These are phyloP conservation scores for Pseudonitzschia delicatissima DNA, from an alignment of 108 stramenopile genomes.

Conservation along the genomic window DNA sequence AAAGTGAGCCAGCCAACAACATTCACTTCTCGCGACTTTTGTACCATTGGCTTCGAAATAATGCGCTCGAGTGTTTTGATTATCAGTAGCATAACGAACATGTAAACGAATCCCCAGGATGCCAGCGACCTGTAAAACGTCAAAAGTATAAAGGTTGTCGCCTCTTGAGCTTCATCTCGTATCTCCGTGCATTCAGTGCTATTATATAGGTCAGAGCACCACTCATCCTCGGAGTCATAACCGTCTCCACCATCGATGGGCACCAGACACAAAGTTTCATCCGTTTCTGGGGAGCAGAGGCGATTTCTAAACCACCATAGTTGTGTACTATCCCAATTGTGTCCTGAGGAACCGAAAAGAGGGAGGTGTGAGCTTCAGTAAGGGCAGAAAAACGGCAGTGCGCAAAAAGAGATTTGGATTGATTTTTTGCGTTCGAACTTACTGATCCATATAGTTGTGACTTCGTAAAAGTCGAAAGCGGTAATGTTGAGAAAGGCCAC, in stretches of 20 bases:
- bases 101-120: slow-evolving; percentile 30
- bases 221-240: slow-evolving; percentile 42
- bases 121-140: slow-evolving; percentile 28
- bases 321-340: slow-evolving; percentile 1
- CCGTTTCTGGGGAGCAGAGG: slow-evolving; percentile 52
- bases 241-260: slow-evolving; percentile 50
- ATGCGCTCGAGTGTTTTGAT: slow-evolving; percentile 65
- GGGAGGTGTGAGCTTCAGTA: not conserved
- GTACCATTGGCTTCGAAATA: slow-evolving; percentile 77
- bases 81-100: slow-evolving; percentile 51
- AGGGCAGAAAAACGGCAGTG: not conserved
- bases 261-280: slow-evolving; percentile 46
- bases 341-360: not conserved
- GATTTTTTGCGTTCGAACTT: slow-evolving; percentile 19
- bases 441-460: slow-evolving; percentile 62
- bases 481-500: slow-evolving; percentile 38
- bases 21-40: slow-evolving; percentile 81
- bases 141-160: slow-evolving; percentile 27
- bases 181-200: slow-evolving; percentile 52
- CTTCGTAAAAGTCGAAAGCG: slow-evolving; percentile 56
- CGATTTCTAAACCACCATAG: slow-evolving; percentile 21
- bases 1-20: slow-evolving; percentile 75
- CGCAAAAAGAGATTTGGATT: not conserved
- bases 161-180: slow-evolving; percentile 52
- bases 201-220: slow-evolving; percentile 58